Evolutionary conservation across 352 stramenopile genomes (phyloP).

Genomic region (Globisporangium recalcitrans): DNA sequence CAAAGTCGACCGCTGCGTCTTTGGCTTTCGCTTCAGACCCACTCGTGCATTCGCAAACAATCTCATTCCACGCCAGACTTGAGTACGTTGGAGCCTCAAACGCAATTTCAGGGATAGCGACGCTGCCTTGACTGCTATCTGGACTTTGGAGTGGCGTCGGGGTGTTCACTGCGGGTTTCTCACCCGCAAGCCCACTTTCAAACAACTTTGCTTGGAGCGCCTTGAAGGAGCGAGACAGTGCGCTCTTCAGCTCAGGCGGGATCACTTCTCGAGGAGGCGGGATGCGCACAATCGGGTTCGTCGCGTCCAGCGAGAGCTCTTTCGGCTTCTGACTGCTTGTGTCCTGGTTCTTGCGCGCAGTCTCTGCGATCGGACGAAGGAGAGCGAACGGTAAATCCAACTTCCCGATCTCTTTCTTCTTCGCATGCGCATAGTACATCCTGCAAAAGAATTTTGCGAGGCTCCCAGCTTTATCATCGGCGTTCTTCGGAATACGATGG

Average conservation of each 20-base stretch:
- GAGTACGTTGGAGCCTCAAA: constrained; percentile 54
- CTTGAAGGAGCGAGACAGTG: constrained; percentile 69
- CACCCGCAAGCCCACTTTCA: constrained; percentile 37
- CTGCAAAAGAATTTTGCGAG: constrained; percentile 81
- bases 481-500: constrained; percentile 54
- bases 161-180: constrained; percentile 30
- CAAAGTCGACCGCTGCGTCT: constrained; percentile 70
- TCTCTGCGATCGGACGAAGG: constrained; percentile 69
- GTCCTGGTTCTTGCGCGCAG: constrained; percentile 79
- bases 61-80: constrained; percentile 66
- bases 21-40: constrained; percentile 51
- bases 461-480: constrained; percentile 66
- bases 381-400: constrained; percentile 67
- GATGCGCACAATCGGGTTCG: constrained; percentile 75
- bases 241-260: constrained; percentile 65
- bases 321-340: constrained; percentile 60
- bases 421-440: constrained; percentile 80
- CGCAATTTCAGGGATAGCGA: constrained; percentile 19
- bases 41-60: constrained; percentile 53
- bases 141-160: constrained; percentile 63
- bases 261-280: constrained; percentile 64
- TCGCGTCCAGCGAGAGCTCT: constrained; percentile 62
- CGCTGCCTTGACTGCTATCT: constrained; percentile 43
- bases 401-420: constrained; percentile 79
- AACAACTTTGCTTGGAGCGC: constrained; percentile 62